A percentile compares a stretch with the other conserved stretches of the same genome.
Conservation (phyloP, 2,329 filamentous ascomycete genomes). For the Fusarium irregulare region DNA sequence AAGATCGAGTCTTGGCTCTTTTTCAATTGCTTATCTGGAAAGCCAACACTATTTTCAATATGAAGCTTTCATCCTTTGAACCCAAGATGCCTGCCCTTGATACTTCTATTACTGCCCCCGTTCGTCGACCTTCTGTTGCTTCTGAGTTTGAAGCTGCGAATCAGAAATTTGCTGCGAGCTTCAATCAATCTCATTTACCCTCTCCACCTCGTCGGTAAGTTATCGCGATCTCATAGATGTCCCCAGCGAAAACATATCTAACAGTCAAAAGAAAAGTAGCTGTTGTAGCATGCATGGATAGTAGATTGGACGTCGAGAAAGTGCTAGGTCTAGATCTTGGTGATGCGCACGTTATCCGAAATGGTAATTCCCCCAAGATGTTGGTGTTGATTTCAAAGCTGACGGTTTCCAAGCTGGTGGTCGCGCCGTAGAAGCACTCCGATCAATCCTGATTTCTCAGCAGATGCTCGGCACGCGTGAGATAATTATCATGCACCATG, state of each 20-base stretch:
- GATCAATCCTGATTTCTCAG: slow-evolving; percentile 81
- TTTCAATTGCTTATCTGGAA: background rate
- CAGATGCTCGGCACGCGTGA: slow-evolving; percentile 82
- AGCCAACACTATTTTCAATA: accelerated
- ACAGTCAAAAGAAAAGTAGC: slow-evolving; percentile 45
- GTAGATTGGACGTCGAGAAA: slow-evolving; percentile 73
- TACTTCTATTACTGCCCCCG: background rate
- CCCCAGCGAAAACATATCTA: slow-evolving; percentile 6
- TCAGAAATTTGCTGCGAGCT: slow-evolving; percentile 36
- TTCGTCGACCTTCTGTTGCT: slow-evolving; percentile 21
- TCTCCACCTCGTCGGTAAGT: slow-evolving; percentile 43
- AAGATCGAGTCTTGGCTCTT: background rate
- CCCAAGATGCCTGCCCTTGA: slow-evolving; percentile 22
- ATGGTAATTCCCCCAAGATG: slow-evolving; percentile 53
- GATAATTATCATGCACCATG: slow-evolving; percentile 78
- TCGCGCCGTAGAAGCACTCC: slow-evolving; percentile 74
- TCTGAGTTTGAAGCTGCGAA: slow-evolving; percentile 43
- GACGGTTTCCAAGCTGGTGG: slow-evolving; percentile 60
- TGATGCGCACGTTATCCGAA: slow-evolving; percentile 83
- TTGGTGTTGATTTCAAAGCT: background rate
- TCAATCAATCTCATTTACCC: slow-evolving; percentile 37
- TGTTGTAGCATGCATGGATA: slow-evolving; percentile 83
- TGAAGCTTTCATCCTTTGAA: background rate
- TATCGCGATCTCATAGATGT: background rate
- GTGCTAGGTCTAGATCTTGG: slow-evolving; percentile 73